Percentiles rank a stretch among this genome's conserved stretches.
phyloP scores from a whole-genome alignment of 2,329 filamentous ascomycete genomes.

The Claviceps spartinae region DNA sequence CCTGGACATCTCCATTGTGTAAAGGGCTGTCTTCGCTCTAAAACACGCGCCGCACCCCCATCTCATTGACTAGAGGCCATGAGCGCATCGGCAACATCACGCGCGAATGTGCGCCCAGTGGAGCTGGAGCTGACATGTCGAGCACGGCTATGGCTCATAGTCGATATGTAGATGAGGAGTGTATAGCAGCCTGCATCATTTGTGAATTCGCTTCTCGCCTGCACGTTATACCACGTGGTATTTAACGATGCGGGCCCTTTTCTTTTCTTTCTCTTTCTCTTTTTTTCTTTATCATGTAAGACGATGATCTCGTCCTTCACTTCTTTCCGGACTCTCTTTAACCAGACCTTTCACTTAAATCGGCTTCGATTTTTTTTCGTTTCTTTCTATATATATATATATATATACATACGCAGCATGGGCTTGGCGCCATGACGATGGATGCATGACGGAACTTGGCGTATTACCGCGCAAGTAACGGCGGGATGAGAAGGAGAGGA shows the following conservation, averaged over 20 bases:
- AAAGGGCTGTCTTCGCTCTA: constrained; percentile 6
- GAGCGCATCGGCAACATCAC: background rate
- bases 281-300: constrained; percentile 6
- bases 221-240: constrained; percentile 22
- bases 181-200: background rate
- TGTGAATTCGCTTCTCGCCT: constrained; percentile 20
- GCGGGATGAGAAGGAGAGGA: constrained; percentile 4
- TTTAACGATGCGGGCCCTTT: constrained; percentile 18
- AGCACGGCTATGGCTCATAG: background rate
- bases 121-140: background rate
- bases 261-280: constrained; percentile 11
- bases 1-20: constrained; percentile 13
- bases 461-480: constrained; percentile 2
- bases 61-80: background rate
- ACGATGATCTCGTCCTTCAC: constrained; percentile 4
- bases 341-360: background rate
- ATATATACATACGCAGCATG: constrained; percentile 3
- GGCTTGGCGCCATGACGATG: constrained; percentile 9
- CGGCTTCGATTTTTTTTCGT: background rate
- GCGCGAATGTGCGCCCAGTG: background rate
- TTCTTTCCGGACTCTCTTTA: background rate
- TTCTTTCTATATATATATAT: background rate
- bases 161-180: constrained; percentile 3
- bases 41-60: background rate
- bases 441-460: constrained; percentile 7